Evolutionary conservation across 148 eudicot genomes (phyloP), one percentile per base, ranked within the genome.

Genomic region (Salicornia ramosissima): DNA sequence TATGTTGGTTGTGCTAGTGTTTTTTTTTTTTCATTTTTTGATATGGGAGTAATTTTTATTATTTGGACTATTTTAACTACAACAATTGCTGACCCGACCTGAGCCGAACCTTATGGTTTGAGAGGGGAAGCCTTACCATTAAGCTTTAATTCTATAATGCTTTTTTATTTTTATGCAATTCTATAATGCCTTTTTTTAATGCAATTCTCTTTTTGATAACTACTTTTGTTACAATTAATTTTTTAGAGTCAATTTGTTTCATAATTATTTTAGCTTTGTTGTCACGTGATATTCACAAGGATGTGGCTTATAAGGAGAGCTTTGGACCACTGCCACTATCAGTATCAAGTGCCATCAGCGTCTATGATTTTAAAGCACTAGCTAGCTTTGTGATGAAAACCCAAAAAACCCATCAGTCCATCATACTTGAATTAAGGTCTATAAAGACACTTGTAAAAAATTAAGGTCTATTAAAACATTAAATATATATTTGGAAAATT

Each of bases 271-370:
- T 64, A 63, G 69, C 71, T 55, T 70, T 45, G 43, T 49, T 46
- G 42, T 73, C 77, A 69, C 74, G 74, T 78, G 78, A 74, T 64
- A 13, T 73, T 78, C 80, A 75, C 77, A 69, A 64, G 75, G 77
- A 25, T 71, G n/a, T 75, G 62, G 24, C 49, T 12, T 66, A 18
- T 56, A 29, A 55, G 61, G 55, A 43, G 57, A 67, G 49, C 22
- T 68, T 68, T 74, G 81, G 74, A 74, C 77, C 77, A 69, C 74
- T 73, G 34, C 31, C 45, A 55, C 57, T 45, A 40, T 73, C 40
- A 45, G 71, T 58, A 61, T 45, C 40, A 36, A 4, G 40, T 36
- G n/a, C 55, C 45, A 62, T 65, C 70, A 47, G 65, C 56, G 42
- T 72, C 67, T 28, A 66, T 51, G 24, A 22, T 70, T 45, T 40